Evolutionary conservation across 2,329 filamentous ascomycete genomes (phyloP).

Genomic region (Neoscytalidium dimidiatum): DNA sequence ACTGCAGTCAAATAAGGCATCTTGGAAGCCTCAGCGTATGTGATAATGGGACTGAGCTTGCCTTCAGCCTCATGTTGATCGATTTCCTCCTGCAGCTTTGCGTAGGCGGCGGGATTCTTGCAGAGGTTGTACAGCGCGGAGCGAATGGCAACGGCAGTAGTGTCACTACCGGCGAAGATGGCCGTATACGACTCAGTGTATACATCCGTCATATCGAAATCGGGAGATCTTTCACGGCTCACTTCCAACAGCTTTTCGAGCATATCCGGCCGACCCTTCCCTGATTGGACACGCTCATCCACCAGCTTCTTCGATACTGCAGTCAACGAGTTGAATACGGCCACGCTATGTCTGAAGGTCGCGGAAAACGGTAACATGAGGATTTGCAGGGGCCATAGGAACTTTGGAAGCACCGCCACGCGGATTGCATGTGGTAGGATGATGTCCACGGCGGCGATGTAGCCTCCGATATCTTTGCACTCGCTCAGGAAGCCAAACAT

Average conservation of each 20-base stretch:
- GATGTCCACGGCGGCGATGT: conserved; percentile 36
- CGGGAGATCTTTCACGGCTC: background rate
- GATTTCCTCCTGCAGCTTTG: conserved; percentile 26
- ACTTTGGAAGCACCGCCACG: background rate
- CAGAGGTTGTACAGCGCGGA: conserved; percentile 41
- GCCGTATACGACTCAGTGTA: conserved; percentile 9
- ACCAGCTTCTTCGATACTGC: conserved; percentile 1
- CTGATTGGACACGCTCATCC: conserved; percentile 1
- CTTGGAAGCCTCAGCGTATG: conserved; percentile 24
- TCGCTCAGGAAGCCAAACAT: conserved; percentile 46
- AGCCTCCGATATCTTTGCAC: conserved; percentile 40
- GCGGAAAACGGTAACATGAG: background rate
- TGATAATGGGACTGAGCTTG: conserved; percentile 25
- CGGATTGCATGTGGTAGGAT: conserved; percentile 6
- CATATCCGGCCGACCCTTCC: background rate
- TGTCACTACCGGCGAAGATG: conserved; percentile 37
- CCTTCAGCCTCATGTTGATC: conserved; percentile 14
- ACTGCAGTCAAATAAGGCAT: conserved; percentile 33
- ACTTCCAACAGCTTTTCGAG: conserved; percentile 4
- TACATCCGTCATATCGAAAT: conserved; percentile 6
- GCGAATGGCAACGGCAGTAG: conserved; percentile 35
- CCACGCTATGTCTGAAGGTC: background rate
- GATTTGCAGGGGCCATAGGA: background rate
- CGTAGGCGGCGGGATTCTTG: conserved; percentile 31
- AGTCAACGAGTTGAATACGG: background rate